Base-by-base conservation (phyloP, 768 basidiomycete genomes). In the Mycena vulgaris region DNA sequence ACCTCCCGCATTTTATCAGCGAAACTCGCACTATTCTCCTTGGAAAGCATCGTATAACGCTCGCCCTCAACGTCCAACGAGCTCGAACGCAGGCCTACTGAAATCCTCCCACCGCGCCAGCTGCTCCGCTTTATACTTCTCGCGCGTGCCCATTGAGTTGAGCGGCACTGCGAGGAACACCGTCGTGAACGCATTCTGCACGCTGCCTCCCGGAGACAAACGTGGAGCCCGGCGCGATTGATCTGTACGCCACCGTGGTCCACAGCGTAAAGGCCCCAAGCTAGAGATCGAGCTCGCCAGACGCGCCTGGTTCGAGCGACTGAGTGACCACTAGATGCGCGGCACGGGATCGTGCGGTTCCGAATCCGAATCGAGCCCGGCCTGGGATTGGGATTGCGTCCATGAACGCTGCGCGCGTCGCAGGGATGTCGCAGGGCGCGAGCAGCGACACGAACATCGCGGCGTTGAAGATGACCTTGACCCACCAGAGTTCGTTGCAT, bases 401-500 rank as follows among this genome's bases (percentile, higher is more conserved):
- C 17, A 60, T 51, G 21, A 80, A 68, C 48, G 42, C 60, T 13
- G 63, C 63, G 49, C 77, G 77, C 35, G 74, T 37, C 23, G 56
- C 27, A 19, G 66, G 75, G 45, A 78, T 66, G 6, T 47, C 66
- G 13, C 51, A 14, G 2, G 72, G 62, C 2, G 75, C 61, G 39
- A 81, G 63, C 37, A 86, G 80, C 35, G 79, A 76, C 21, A 86
- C 78, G 78, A 86, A 83, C 75, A 83, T 80, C 61, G 80, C 77
- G 39, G 86, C 76, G 72, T 83, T 85, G 63, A 85, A 74, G 70
- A 85, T 75, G 53, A 82, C 81, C 17, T 83, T 78, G 28, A 80
- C 75, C 83, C 83, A 85, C 53, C 77, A 75, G 48, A 86, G 77
- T 71, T 85, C 83, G 67, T n/a, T 78, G 79, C 83, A 86, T 81